A percentile compares a stretch with the other conserved stretches of the same genome.
Evolutionary conservation across 192 early-diverging fungal species (phyloP).

Genomic region (Glomus cerebriforme): DNA sequence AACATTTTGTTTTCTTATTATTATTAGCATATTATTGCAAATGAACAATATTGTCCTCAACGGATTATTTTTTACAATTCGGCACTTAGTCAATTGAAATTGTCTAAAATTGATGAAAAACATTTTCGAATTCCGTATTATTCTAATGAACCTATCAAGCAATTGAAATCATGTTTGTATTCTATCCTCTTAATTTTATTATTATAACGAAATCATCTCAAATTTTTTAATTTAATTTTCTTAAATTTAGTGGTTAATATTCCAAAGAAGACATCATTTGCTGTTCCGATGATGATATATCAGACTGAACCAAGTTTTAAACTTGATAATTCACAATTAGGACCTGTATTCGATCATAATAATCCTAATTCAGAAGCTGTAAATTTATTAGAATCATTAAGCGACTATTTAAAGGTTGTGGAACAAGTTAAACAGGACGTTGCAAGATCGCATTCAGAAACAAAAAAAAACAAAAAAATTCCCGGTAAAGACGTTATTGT

Average conservation of each 20-base stretch:
- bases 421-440: slow-evolving; percentile 38
- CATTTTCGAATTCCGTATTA: slow-evolving; percentile 77
- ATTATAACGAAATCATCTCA: neutral
- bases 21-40: slow-evolving; percentile 70
- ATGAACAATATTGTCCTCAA: slow-evolving; percentile 64
- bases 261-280: slow-evolving; percentile 27
- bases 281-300: slow-evolving; percentile 53
- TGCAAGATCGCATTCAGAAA: neutral
- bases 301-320: slow-evolving; percentile 66
- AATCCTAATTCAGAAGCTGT: slow-evolving; percentile 1
- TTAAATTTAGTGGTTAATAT: slow-evolving; percentile 9
- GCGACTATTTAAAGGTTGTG: slow-evolving; percentile 45
- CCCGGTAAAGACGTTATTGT: slow-evolving; percentile 54
- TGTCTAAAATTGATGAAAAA: slow-evolving; percentile 63
- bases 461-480: slow-evolving; percentile 18
- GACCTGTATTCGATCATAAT: slow-evolving; percentile 34
- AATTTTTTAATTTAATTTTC: neutral
- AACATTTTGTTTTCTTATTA: neutral
- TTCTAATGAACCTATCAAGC: slow-evolving; percentile 44
- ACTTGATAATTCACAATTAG: slow-evolving; percentile 46
- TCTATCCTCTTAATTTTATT: neutral
- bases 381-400: slow-evolving; percentile 27
- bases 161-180: slow-evolving; percentile 34
- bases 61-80: slow-evolving; percentile 67
- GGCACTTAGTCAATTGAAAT: slow-evolving; percentile 61